Evolutionary conservation across 306 rosid genomes (phyloP).

Genomic region (Vigna hirtella): DNA sequence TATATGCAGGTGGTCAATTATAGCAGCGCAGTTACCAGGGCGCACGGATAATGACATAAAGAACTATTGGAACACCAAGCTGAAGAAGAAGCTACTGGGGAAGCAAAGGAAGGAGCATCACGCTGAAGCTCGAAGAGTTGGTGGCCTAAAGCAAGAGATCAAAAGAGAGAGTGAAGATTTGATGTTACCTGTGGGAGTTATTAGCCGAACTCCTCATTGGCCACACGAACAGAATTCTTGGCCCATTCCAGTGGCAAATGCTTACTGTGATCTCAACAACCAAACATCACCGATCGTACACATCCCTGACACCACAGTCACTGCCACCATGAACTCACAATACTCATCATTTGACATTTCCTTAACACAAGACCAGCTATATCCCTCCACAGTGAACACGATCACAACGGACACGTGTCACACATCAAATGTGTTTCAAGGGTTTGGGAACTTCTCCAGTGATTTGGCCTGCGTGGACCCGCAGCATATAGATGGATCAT

Average conservation of each 20-base stretch:
- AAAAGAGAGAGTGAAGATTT: constrained; percentile 50
- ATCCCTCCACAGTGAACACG: constrained; percentile 34
- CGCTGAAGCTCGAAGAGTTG: constrained; percentile 48
- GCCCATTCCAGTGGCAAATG: constrained; percentile 31
- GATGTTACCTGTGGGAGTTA: constrained; percentile 18
- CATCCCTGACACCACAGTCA: neutral
- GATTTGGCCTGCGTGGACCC: constrained; percentile 45
- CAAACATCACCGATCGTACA: constrained; percentile 49
- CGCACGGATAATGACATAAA: constrained; percentile 89
- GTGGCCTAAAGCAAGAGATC: constrained; percentile 55
- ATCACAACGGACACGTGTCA: constrained; percentile 32
- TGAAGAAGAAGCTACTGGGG: constrained; percentile 84
- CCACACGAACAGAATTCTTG: constrained; percentile 40
- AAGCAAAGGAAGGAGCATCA: constrained; percentile 70
- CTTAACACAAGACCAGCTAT: constrained; percentile 41
- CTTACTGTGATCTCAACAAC: constrained; percentile 32
- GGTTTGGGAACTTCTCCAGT: constrained; percentile 39
- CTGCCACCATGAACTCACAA: constrained; percentile 29
- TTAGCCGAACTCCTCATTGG: constrained; percentile 50
- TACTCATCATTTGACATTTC: constrained; percentile 44
- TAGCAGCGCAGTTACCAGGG: constrained; percentile 89
- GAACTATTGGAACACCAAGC: constrained; percentile 87
- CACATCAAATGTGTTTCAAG: constrained; percentile 43
- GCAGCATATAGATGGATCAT: constrained; percentile 30
- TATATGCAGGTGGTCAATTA: constrained; percentile 80